Evolutionary conservation across 2,329 filamentous ascomycete genomes (phyloP).

Genomic region (Fusarium sp.): DNA sequence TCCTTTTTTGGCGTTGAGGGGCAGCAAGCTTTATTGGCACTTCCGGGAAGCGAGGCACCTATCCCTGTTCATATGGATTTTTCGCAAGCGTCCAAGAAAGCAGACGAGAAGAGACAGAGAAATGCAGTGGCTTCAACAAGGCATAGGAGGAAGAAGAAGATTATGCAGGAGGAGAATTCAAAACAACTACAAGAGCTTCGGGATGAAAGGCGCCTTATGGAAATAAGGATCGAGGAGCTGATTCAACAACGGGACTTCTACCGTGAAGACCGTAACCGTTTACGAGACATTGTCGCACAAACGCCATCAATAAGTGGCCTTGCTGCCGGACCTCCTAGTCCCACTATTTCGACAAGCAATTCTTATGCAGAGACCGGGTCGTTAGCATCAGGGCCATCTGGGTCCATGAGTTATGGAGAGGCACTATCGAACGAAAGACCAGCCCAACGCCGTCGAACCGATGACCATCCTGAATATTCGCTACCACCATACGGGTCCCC

Average conservation of each 20-base stretch:
- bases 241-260: conserved; percentile 7
- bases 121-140: conserved; percentile 88
- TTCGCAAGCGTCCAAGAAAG: conserved; percentile 82
- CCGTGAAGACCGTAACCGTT: too few species aligned
- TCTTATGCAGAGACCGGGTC: too few species aligned
- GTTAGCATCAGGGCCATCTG: conserved; percentile 18
- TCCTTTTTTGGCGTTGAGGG: conserved; percentile 47
- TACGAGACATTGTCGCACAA: too few species aligned
- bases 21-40: conserved; percentile 54
- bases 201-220: conserved; percentile 72
- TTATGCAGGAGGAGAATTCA: conserved; percentile 80
- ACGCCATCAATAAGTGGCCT: too few species aligned
- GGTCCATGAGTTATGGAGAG: conserved; percentile 54
- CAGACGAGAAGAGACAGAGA: conserved; percentile 85
- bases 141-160: conserved; percentile 84
- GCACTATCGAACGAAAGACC: conserved; percentile 59
- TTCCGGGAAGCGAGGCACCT: conserved; percentile 53
- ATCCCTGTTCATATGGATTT: conserved; percentile 79
- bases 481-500: conserved; percentile 54
- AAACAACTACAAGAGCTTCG: conserved; percentile 77
- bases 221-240: conserved; percentile 61
- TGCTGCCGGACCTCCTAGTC: too few species aligned
- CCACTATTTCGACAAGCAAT: too few species aligned
- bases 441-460: conserved; percentile 60
- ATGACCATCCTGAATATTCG: conserved; percentile 58